Evolutionary conservation across 2,329 filamentous ascomycete genomes (phyloP).

Genomic region (Paramyrothecium sp.): DNA sequence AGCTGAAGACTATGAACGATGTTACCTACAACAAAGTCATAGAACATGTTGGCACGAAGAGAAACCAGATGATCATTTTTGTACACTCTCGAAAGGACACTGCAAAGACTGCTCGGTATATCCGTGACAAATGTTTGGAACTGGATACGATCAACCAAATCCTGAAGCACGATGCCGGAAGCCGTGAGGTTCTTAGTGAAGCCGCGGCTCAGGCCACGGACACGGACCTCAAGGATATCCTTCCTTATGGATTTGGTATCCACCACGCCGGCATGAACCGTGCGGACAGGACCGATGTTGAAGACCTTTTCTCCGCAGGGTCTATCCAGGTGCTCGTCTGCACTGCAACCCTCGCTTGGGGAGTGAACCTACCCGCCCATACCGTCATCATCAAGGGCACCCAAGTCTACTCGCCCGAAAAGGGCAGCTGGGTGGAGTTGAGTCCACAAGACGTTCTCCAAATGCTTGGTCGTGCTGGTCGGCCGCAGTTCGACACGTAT

Average conservation of each 20-base stretch:
- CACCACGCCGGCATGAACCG: conserved; percentile 97
- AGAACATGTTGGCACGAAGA: conserved; percentile 88
- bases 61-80: conserved; percentile 98
- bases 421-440: conserved; percentile 96
- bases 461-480: conserved; percentile 96
- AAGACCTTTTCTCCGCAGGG: conserved; percentile 89
- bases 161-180: conserved; percentile 87
- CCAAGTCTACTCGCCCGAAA: conserved; percentile 96
- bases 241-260: conserved; percentile 97
- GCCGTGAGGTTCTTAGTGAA: conserved; percentile 81
- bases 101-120: conserved; percentile 93
- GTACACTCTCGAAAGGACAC: conserved; percentile 98
- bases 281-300: conserved; percentile 90
- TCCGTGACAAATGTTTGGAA: conserved; percentile 95
- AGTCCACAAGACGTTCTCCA: conserved; percentile 97
- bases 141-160: conserved; percentile 97
- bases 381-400: conserved; percentile 99
- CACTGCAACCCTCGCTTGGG: conserved; percentile 97
- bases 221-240: conserved; percentile 83
- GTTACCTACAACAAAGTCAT: conserved; percentile 97
- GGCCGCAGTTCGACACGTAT: conserved; percentile 95
- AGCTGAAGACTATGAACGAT: conserved; percentile 98
- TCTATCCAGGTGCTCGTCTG: conserved; percentile 94
- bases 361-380: conserved; percentile 95
- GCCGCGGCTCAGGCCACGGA: conserved; percentile 83